Evolutionary conservation across 352 stramenopile species (phyloP), one percentile per base, ranked within the genome.

Genomic region (Pythium phragmiticola): DNA sequence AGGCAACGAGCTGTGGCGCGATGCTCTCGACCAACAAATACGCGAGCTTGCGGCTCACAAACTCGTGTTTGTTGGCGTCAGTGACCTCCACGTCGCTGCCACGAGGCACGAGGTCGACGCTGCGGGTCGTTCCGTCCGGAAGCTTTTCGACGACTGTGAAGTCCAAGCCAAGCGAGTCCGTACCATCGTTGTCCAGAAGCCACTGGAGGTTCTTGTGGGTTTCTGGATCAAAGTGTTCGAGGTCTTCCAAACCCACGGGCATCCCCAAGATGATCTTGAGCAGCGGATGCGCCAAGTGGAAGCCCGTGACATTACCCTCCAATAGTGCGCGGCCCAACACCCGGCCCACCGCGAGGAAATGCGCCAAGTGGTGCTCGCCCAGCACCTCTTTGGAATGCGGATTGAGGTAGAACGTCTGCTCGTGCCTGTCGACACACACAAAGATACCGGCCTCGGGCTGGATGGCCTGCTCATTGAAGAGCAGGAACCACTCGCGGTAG

Each of bases 31-130:
- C 84, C 5, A 90, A 66, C 14, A 75, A 55, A 36, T 84, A 76
- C 53, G 70, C 72, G 43, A 89, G 80, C 49, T 85, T 89, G 41
- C 84, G 82, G 48, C 98, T 82, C 13, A 98, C 63, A 63, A 96
- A 99, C 68, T 97, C 80, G 8, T 77, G 78, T 49, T 98, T 92
- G 80, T 99, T 99, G 51, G 90, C 86, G 57, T 98, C 95, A 9
- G 88, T 98, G 6, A 99, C 91, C 11, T 84, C 77, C 28, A 98
- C 50, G 36, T 82, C 66, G 26, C 68, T 17, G 39, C 67, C 67
- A 16, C 34, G n/a, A 3, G 67, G 51, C 4, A 69, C 16, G 39
- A 88, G 66, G 42, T 88, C 79, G 16, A 88, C 71, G 19, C 77
- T 68, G 37, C 80, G 67, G 16, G 72, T 49, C n/a, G 4, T 28